Evolutionary conservation across 352 stramenopile genomes (phyloP).

Genomic region (Paralagenidium karlingii): DNA sequence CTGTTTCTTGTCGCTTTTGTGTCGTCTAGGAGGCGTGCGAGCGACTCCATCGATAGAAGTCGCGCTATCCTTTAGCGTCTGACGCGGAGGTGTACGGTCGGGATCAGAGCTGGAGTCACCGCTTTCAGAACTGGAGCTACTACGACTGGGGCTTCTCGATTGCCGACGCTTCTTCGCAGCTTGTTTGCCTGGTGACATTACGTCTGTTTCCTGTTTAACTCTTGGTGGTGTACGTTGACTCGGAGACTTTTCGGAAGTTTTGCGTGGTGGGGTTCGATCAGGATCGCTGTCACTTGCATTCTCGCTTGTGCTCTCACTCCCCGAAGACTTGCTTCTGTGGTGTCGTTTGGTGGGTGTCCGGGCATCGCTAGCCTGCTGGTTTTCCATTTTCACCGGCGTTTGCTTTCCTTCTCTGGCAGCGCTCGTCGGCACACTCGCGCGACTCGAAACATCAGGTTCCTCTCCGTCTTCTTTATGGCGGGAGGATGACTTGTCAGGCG

Average conservation of each 20-base stretch:
- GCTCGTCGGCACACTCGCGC: too few relatives aligned
- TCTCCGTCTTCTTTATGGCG: too few relatives aligned
- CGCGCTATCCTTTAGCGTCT: slow-evolving; percentile 1
- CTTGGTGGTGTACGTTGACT: too few relatives aligned
- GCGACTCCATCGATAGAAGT: background rate
- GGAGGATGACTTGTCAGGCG: too few relatives aligned
- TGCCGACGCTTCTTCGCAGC: background rate
- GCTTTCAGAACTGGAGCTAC: background rate
- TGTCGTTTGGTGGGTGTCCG: background rate
- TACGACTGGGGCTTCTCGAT: background rate
- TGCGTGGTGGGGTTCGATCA: slow-evolving; percentile 4
- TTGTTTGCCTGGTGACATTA: background rate
- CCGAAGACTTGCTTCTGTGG: background rate
- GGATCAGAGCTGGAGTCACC: too few relatives aligned
- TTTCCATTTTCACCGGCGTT: slow-evolving; percentile 4
- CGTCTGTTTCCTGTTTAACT: background rate
- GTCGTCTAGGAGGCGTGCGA: slow-evolving; percentile 1
- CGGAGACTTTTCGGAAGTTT: too few relatives aligned
- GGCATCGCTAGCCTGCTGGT: background rate
- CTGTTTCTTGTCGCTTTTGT: too few relatives aligned
- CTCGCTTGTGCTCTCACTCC: background rate
- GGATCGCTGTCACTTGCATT: background rate
- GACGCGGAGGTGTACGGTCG: slow-evolving; percentile 1
- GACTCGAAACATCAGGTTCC: too few relatives aligned
- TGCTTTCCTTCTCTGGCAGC: background rate